Evolutionary conservation across 176 grass and related monocot genomes (phyloP).

Genomic region (Avena sativa): DNA sequence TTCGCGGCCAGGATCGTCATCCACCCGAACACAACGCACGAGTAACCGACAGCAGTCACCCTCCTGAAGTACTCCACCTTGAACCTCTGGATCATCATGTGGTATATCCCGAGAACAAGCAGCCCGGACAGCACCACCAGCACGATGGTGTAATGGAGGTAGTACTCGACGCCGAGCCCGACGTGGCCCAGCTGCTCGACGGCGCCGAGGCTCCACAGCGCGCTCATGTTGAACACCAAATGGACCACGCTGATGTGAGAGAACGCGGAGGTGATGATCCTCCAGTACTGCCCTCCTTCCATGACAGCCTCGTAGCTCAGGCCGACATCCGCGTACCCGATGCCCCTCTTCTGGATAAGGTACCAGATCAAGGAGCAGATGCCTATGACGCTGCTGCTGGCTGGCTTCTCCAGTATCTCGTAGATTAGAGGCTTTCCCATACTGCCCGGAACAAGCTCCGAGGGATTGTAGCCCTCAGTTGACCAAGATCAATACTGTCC

Average conservation of each 20-base stretch:
- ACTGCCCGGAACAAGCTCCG: background rate
- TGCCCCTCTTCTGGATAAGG: constrained; percentile 85
- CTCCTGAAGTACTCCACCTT: constrained; percentile 88
- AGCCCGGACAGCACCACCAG: constrained; percentile 79
- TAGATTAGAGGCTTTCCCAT: constrained; percentile 94
- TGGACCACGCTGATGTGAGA: constrained; percentile 95
- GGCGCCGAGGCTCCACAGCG: constrained; percentile 89
- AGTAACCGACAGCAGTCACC: constrained; percentile 93
- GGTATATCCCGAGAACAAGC: constrained; percentile 80
- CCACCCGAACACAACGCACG: constrained; percentile 97
- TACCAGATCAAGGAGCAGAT: constrained; percentile 93
- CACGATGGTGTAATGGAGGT: constrained; percentile 89
- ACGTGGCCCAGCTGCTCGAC: constrained; percentile 73
- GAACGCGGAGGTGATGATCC: constrained; percentile 85
- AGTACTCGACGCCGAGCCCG: constrained; percentile 82
- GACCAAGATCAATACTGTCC: background rate
- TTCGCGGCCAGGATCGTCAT: constrained; percentile 96
- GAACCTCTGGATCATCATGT: constrained; percentile 84
- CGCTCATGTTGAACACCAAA: constrained; percentile 97
- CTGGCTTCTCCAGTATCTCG: constrained; percentile 93
- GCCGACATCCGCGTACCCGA: constrained; percentile 86
- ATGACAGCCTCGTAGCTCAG: constrained; percentile 85
- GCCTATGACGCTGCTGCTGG: constrained; percentile 75
- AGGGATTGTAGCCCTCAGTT: background rate
- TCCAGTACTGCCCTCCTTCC: constrained; percentile 85